Evolutionary conservation across 805 yeast species (phyloP).

Genomic region (Lipomyces anomalus): DNA sequence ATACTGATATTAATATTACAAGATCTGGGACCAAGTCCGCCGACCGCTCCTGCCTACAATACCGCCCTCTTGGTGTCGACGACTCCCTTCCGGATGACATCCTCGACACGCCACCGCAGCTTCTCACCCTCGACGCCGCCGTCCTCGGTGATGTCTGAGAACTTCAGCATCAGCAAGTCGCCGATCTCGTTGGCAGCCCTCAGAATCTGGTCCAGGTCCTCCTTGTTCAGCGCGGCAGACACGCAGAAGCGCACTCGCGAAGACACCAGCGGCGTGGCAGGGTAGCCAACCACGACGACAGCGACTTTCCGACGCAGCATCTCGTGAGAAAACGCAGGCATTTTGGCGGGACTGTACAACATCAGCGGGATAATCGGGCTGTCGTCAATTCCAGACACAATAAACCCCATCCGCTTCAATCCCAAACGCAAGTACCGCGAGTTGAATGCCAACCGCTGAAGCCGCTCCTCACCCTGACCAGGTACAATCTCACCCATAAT

Average conservation of each 20-base stretch:
- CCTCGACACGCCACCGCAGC: conserved; percentile 76
- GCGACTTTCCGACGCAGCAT: conserved; percentile 78
- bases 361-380: conserved; percentile 92
- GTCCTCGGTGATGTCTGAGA: conserved; percentile 69
- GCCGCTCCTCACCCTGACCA: conserved; percentile 87
- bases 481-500: conserved; percentile 80
- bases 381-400: conserved; percentile 91
- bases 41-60: neutral
- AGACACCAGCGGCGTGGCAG: conserved; percentile 89
- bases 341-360: conserved; percentile 83
- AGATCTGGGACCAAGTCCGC: too few species aligned
- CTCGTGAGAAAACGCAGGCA: conserved; percentile 86
- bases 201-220: conserved; percentile 79
- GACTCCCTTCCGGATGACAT: conserved; percentile 66
- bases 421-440: conserved; percentile 90
- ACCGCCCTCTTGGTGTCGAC: conserved; percentile 40
- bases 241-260: conserved; percentile 92
- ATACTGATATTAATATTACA: neutral
- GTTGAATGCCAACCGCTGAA: conserved; percentile 91
- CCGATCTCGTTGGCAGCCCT: conserved; percentile 72
- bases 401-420: conserved; percentile 84
- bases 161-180: conserved; percentile 65
- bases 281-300: conserved; percentile 94
- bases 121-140: conserved; percentile 49
- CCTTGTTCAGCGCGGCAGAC: conserved; percentile 85